Evolutionary conservation across 306 rosid species (phyloP).

Genomic region (Ceratonia siliqua): DNA sequence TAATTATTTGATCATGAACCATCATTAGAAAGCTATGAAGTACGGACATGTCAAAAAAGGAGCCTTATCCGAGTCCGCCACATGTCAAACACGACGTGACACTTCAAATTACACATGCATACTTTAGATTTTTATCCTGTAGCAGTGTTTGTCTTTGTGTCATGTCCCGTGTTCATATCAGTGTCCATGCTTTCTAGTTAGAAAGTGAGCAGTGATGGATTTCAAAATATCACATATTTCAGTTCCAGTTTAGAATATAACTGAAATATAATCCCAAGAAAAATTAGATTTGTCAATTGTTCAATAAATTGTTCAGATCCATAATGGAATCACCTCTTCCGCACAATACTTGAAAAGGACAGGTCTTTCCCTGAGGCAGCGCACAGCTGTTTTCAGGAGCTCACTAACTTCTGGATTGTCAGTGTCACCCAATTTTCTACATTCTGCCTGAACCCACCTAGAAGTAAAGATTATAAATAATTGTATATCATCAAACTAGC

Average conservation of each 20-base stretch:
- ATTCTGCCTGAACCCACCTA: conserved; percentile 99
- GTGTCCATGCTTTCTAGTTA: too few species aligned
- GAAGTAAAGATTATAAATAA: conserved; percentile 31
- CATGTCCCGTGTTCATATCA: too few species aligned
- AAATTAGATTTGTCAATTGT: conserved; percentile 20
- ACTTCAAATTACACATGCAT: too few species aligned
- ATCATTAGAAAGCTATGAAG: too few species aligned
- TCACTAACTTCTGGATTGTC: conserved; percentile 93
- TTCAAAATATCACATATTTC: conserved; percentile 21
- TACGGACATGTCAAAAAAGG: too few species aligned
- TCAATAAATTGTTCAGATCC: conserved; percentile 12
- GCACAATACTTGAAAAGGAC: conserved; percentile 98
- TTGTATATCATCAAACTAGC: conserved; percentile 32
- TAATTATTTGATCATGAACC: conserved; percentile 13
- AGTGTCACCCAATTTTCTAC: conserved; percentile 84
- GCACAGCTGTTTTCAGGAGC: conserved; percentile 84
- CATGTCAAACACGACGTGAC: too few species aligned
- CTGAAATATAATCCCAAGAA: conserved; percentile 15
- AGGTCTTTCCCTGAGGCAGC: conserved; percentile 91
- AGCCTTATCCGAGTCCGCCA: too few species aligned
- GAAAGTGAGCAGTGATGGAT: conserved; percentile 20
- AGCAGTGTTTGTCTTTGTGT: too few species aligned
- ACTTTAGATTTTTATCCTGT: too few species aligned
- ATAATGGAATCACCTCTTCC: conserved; percentile 74
- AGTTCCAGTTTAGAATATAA: conserved; percentile 18